Evolutionary conservation across 306 rosid species (phyloP), one percentile per base, ranked within the genome.

Genomic region (Rosa chinensis): DNA sequence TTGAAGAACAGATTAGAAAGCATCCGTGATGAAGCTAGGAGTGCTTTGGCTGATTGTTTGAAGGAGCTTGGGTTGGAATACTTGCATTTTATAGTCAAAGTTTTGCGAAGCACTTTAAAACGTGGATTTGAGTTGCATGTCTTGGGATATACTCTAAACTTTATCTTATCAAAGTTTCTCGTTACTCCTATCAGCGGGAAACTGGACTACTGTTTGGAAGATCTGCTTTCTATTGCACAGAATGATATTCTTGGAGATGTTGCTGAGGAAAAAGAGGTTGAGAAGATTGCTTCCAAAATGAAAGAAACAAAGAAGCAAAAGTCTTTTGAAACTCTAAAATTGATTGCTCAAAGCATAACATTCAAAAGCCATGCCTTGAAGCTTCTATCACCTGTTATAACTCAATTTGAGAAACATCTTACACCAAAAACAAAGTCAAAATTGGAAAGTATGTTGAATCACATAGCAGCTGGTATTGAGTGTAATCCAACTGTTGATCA

Each of bases 51-150:
- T 76, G 82, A 93, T 67, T 91, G 97, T 88, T 83, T 95, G 89
- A 92, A 90, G 85, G 99, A 92, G 80, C 97, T 95, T 79, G 99
- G 99, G 82, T 75, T 91, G 84, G 95, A 90, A 80, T 95, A 82
- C 85, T 86, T 95, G 81, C 99, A 91, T 83, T 89, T 92, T 74
- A 72, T 92, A 76, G 88, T 95, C 82, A 86, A 77, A 85, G 95
- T 87, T 71, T 77, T 92, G 90, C 90, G 83, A 78, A 79, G 89
- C 53, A 89, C 92, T 49, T 84, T 95, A 78, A 95, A 89, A 84
- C 87, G 97, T 75, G 99, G 99, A 77, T 95, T 77, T 70, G 99
- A 95, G 87, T 83, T 95, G 82, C 99, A 95, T 74, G 99, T 95
- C 76, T 83, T 95, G 83, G 99, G 97, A 42, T 92, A 92, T 87